These are phyloP conservation scores for Verticillium alfalfae DNA, from an alignment of 2,329 filamentous ascomycete species.

Conservation along the genomic window DNA sequence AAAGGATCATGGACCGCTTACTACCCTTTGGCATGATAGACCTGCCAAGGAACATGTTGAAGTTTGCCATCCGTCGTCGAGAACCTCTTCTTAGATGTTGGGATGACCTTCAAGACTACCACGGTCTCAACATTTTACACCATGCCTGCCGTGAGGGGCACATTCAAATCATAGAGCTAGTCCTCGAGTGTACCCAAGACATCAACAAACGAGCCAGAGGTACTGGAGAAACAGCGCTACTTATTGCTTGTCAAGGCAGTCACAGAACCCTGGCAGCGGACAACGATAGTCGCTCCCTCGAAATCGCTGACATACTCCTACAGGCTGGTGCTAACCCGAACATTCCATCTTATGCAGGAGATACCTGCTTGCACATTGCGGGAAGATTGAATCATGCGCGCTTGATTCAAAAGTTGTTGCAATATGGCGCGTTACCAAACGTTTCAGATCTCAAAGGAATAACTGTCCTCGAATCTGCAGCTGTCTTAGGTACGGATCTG, in stretches of 20 bases:
- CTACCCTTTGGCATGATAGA: neutral
- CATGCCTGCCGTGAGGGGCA: conserved; percentile 9
- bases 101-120: neutral
- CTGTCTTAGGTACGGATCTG: neutral
- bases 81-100: neutral
- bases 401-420: conserved; percentile 9
- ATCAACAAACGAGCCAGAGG: conserved; percentile 7
- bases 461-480: conserved; percentile 5
- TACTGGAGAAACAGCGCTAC: conserved; percentile 5
- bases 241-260: conserved; percentile 5
- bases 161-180: conserved; percentile 7
- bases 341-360: conserved; percentile 5
- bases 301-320: conserved; percentile 7
- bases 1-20: no score
- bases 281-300: neutral
- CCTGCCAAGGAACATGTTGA: neutral
- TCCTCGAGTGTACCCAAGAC: conserved; percentile 6
- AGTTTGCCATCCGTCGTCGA: neutral
- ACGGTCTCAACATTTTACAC: conserved; percentile 6
- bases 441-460: conserved; percentile 4
- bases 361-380: conserved; percentile 9
- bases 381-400: conserved; percentile 1
- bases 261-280: conserved; percentile 1
- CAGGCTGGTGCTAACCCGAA: conserved; percentile 10
- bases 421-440: conserved; percentile 9